Evolutionary conservation across 306 rosid genomes (phyloP).

Genomic region (Cucurbita moschata): DNA sequence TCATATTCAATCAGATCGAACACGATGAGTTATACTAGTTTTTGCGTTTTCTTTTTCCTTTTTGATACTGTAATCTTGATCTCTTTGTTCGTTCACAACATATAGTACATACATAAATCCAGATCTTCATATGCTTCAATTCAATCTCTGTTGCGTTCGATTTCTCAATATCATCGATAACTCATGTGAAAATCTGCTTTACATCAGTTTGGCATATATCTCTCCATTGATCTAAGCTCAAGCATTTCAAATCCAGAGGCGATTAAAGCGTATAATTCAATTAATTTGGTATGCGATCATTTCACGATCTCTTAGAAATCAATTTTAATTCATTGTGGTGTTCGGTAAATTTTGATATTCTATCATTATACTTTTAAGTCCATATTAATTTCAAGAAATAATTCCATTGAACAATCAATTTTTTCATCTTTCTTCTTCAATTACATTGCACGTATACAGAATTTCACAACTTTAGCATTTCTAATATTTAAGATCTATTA

Average conservation of each 20-base stretch:
- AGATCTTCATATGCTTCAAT: not conserved
- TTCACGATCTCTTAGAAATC: not conserved
- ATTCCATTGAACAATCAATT: not conserved
- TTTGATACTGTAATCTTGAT: constrained; percentile 3
- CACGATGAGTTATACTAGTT: not conserved
- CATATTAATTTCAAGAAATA: not conserved
- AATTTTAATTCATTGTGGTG: not conserved
- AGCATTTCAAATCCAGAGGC: not conserved
- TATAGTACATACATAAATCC: not conserved
- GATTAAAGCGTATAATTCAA: not conserved
- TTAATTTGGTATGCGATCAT: not conserved
- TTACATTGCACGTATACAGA: not conserved
- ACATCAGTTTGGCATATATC: not conserved
- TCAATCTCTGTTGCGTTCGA: not conserved
- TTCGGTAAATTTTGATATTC: not conserved
- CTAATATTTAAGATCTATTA: not conserved
- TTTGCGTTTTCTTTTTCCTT: not conserved
- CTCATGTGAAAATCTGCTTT: not conserved
- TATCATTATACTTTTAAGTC: not conserved
- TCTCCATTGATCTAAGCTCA: not conserved
- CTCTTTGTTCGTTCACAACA: constrained; percentile 2
- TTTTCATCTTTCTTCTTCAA: not conserved
- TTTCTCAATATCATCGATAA: not conserved
- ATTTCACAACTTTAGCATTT: not conserved
- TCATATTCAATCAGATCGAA: not conserved